A percentile compares a stretch with the other conserved stretches of the same genome.
Evolutionary conservation across 257 asterid species (phyloP).

Genomic region (Nyctanthes arbortristis): DNA sequence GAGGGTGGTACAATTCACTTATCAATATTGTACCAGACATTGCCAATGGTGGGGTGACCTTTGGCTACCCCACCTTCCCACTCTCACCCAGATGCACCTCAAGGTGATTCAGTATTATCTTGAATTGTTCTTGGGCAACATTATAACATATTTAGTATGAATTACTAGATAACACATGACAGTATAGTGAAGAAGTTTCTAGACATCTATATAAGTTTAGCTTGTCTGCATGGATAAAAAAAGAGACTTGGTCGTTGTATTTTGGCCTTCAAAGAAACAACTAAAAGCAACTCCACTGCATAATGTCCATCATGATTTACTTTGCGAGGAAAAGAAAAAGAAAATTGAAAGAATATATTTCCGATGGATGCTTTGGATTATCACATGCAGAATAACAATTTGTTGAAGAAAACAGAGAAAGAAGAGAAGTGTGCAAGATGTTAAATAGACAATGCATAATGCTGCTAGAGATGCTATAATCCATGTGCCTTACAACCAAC

Average conservation of each 20-base stretch:
- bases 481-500: not conserved
- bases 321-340: too few species aligned
- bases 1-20: slow-evolving; percentile 76
- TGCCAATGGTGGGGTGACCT: slow-evolving; percentile 73
- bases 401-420: too few species aligned
- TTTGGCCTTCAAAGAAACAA: not conserved
- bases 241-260: not conserved
- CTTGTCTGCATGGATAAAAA: not conserved
- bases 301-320: too few species aligned
- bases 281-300: too few species aligned
- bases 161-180: not conserved
- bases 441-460: too few species aligned
- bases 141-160: not conserved
- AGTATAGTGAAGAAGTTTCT: not conserved
- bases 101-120: slow-evolving; percentile 40
- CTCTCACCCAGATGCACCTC: slow-evolving; percentile 48
- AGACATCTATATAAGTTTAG: too few species aligned
- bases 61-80: slow-evolving; percentile 89
- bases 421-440: too few species aligned
- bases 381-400: too few species aligned
- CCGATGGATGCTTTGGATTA: too few species aligned
- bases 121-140: not conserved
- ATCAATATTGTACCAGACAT: slow-evolving; percentile 45
- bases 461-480: too few species aligned
- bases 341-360: too few species aligned